Base-by-base conservation (phyloP, 2,329 filamentous ascomycete species). In the Cercospora brassicicola region DNA sequence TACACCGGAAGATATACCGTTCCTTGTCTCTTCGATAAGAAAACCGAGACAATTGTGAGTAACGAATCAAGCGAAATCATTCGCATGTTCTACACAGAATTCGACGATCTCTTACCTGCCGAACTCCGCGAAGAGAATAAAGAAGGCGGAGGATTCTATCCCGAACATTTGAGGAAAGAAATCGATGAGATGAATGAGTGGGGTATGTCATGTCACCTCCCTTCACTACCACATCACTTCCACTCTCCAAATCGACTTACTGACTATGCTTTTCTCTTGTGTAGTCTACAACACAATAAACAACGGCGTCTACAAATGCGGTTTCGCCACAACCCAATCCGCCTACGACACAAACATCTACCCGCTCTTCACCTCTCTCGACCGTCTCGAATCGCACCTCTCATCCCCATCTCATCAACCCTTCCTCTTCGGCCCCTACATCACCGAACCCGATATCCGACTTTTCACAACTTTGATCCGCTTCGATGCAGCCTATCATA, bases 31-130 rank as follows among this genome's bases (percentile, higher is more conserved):
- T 91, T 87, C 82, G 90, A 92, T 72, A 90, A 88, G 77, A 87
- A 90, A 77, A 82, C 82, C 48, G 74, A 78, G 64, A 87, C 83
- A 26, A 95, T 97, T 75, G 93, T 96, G 69, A 94, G 86, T 85
- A 97, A 97, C 73, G 93, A 97, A 85, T 92, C 90, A 79, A 89
- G 89, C 72, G 93, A 97, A 82, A 96, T 97, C 77, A 89, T 97
- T 79, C 89, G 93, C 76, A 96, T 96, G 91, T 83, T 97, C 66
- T 91, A 91, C 77, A 85, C 84, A 39, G 92, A 88, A 79, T 98
- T 98, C 77, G 89, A 98, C 60, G 76, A 78, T n/a, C 62, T 84
- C 23, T 66, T 84, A 23, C 79, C 79, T 0, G 70, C 73, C 59
- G 67, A 89, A 76, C 86, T 87, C 77, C 86, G 86, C 65, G 88